phyloP scores from a whole-genome alignment of 2,329 filamentous ascomycete species.

The Bipolaris victoriae region DNA sequence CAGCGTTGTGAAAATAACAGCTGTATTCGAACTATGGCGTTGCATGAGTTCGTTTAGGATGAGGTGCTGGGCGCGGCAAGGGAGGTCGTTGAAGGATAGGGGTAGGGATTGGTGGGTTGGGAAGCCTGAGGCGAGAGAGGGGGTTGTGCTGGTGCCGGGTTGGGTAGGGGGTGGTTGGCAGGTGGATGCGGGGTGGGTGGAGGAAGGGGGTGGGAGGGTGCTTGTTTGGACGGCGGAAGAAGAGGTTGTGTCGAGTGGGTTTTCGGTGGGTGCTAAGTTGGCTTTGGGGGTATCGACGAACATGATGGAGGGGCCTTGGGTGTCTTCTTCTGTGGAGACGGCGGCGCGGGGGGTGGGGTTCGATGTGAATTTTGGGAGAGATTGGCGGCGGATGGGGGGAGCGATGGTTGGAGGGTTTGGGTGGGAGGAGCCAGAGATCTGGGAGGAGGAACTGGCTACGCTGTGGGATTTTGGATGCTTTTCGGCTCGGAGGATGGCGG shows the following conservation, averaged over 20 bases:
- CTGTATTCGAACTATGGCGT: conserved; percentile 57
- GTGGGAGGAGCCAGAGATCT: conserved; percentile 25
- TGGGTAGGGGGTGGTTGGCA: conserved; percentile 3
- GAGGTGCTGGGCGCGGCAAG: conserved; percentile 81
- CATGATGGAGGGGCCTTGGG: conserved; percentile 73
- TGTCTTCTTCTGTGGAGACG: conserved; percentile 65
- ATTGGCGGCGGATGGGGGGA: conserved; percentile 59
- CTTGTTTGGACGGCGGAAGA: neutral
- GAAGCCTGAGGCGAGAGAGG: conserved; percentile 50
- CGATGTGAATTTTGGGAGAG: conserved; percentile 71
- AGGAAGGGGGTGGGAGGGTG: neutral
- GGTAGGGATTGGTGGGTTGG: conserved; percentile 68
- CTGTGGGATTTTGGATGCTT: conserved; percentile 18
- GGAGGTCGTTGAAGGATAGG: conserved; percentile 84
- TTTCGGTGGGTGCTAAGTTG: conserved; percentile 18
- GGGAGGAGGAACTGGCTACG: conserved; percentile 25
- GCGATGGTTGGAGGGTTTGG: conserved; percentile 51
- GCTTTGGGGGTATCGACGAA: conserved; percentile 63
- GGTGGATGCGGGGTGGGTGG: neutral
- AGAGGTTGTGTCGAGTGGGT: conserved; percentile 26
- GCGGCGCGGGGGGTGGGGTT: conserved; percentile 73
- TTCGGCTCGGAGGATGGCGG: conserved; percentile 25
- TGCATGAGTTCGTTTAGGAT: conserved; percentile 86
- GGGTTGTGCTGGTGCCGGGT: neutral
- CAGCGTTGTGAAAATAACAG: conserved; percentile 81